Percentiles rank a stretch among this genome's conserved stretches.
Conservation (phyloP, 768 basidiomycete genomes). For the Tephrocybe sp. region DNA sequence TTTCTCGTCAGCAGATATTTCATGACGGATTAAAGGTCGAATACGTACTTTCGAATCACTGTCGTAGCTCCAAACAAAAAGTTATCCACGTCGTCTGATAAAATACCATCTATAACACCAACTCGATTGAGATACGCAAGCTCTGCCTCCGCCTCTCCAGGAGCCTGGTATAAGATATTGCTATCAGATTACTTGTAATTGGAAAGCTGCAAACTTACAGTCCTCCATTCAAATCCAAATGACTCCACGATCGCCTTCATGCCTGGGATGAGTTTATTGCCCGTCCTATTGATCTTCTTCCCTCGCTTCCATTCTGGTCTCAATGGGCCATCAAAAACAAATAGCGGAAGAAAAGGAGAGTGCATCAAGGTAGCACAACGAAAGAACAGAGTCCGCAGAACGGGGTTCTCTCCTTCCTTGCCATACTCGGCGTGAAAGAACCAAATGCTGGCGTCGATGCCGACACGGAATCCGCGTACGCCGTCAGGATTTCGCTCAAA, state of each 20-base stretch:
- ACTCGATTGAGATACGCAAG: slow-evolving; percentile 81
- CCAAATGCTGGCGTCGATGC: slow-evolving; percentile 88
- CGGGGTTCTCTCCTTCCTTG: slow-evolving; percentile 82
- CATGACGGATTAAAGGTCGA: background rate
- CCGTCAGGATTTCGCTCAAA: slow-evolving; percentile 64
- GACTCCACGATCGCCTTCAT: slow-evolving; percentile 79
- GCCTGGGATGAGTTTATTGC: slow-evolving; percentile 65
- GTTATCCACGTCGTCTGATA: slow-evolving; percentile 93
- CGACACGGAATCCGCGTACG: slow-evolving; percentile 73
- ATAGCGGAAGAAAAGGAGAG: slow-evolving; percentile 80
- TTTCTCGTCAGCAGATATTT: slow-evolving; percentile 3
- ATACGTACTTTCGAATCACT: slow-evolving; percentile 78
- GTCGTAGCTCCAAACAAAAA: slow-evolving; percentile 85
- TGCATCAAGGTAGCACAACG: slow-evolving; percentile 77
- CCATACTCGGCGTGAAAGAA: slow-evolving; percentile 78
- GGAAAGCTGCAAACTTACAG: slow-evolving; percentile 33
- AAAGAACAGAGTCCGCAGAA: slow-evolving; percentile 80
- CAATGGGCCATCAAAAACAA: slow-evolving; percentile 89
- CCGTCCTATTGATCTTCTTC: slow-evolving; percentile 61
- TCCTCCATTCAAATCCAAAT: slow-evolving; percentile 78
- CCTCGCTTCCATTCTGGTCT: slow-evolving; percentile 81
- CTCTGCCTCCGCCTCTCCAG: slow-evolving; percentile 94
- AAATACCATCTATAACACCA: slow-evolving; percentile 82
- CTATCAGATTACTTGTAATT: slow-evolving; percentile 22
- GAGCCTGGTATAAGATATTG: slow-evolving; percentile 53